Evolutionary conservation across 2,329 filamentous ascomycete genomes (phyloP).

Genomic region (Botrytis cinerea): DNA sequence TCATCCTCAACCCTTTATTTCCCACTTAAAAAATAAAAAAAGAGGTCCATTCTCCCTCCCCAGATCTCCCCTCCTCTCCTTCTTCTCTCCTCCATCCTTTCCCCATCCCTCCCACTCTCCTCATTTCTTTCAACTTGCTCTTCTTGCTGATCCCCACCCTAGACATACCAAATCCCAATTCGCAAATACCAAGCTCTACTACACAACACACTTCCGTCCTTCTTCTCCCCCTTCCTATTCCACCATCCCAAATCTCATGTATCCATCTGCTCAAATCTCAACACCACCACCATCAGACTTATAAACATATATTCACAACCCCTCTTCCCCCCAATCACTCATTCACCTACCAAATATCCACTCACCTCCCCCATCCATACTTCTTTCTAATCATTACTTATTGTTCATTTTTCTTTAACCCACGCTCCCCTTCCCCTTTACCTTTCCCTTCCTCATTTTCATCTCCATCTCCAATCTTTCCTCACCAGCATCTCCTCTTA

Average conservation of each 20-base stretch:
- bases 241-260: not conserved
- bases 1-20: not conserved
- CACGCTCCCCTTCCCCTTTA: too few species aligned
- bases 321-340: too few species aligned
- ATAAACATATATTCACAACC: not conserved
- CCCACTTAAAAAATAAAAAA: not conserved
- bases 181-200: too few species aligned
- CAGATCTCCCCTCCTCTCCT: not conserved
- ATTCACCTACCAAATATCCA: too few species aligned
- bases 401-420: too few species aligned
- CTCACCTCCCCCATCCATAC: too few species aligned
- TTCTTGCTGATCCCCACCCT: rapidly evolving
- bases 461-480: too few species aligned
- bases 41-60: not conserved
- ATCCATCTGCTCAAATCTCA: not conserved
- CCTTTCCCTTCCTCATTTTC: too few species aligned
- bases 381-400: too few species aligned
- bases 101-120: not conserved
- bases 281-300: not conserved
- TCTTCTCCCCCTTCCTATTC: not conserved
- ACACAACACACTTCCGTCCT: not conserved
- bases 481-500: too few species aligned
- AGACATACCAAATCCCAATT: not conserved
- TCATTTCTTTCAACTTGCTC: not conserved
- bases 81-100: not conserved